Evolutionary conservation across 768 basidiomycete genomes (phyloP).

Genomic region (Mycena venus): DNA sequence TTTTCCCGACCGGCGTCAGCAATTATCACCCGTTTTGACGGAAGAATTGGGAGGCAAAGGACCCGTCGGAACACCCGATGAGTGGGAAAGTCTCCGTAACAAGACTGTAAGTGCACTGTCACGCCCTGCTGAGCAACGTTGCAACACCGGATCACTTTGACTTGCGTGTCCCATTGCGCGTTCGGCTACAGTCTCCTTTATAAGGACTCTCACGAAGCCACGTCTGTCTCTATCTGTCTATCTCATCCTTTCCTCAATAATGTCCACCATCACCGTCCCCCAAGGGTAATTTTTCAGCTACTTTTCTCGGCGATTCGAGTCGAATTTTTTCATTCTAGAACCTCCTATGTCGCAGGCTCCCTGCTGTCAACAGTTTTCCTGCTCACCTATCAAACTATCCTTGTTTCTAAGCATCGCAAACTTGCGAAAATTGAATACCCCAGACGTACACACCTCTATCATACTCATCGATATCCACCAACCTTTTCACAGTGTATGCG

Average conservation of each 20-base stretch:
- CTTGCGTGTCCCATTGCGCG: too few species aligned
- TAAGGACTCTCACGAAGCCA: too few species aligned
- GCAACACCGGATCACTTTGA: too few species aligned
- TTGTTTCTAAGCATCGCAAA: conserved; percentile 41
- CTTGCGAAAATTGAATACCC: conserved; percentile 46
- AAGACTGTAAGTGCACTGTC: too few species aligned
- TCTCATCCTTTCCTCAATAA: not conserved
- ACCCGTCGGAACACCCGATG: not conserved
- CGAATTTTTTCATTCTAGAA: conserved; percentile 29
- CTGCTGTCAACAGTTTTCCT: conserved; percentile 41
- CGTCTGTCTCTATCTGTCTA: too few species aligned
- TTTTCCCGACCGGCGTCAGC: too few species aligned
- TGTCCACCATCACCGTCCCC: conserved; percentile 25
- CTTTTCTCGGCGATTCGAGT: conserved; percentile 31
- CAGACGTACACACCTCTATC: conserved; percentile 36
- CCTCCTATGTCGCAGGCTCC: conserved; percentile 35
- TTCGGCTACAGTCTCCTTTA: too few species aligned
- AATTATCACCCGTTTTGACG: too few species aligned
- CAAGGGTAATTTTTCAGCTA: conserved; percentile 24
- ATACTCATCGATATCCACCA: not conserved
- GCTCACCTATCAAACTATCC: conserved; percentile 38
- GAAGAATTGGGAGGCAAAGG: too few species aligned
- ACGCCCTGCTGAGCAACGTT: too few species aligned
- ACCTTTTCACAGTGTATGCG: conserved; percentile 44
- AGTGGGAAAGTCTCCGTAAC: too few species aligned